Base-by-base conservation (phyloP, 345 rosid species). In the Populus ilicifolia region DNA sequence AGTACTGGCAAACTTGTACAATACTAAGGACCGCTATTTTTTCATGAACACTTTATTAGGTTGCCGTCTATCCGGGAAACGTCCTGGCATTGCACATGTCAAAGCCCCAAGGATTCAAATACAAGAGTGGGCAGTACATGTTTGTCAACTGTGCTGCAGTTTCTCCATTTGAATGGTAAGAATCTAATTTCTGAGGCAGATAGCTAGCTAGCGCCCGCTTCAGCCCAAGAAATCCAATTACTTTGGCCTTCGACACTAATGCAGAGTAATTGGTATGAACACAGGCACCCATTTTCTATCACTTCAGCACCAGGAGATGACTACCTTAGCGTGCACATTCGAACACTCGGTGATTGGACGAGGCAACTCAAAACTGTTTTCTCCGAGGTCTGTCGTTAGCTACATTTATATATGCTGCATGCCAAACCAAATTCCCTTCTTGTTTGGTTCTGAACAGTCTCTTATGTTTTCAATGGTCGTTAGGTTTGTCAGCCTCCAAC, bases 91-190 rank as follows among this genome's bases (percentile, higher is more conserved):
- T 94, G 83, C 90, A 88, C 88, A 87, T 92, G 96, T 90, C 96
- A 18, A 92, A 89, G 83, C 98, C 98, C 23, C 89, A 89, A 35
- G 97, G 97, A 5, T 92, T 94, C 87, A 92, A 83, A 83, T 89
- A 94, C 87, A 92, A 88, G 77, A 92, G 98, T 63, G 98, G 98
- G 72, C 98, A 94, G 62, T 94, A 89, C 92, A 94, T 94, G 95
- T 94, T 94, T 69, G 94, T 94, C 62, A 90, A 92, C 62, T 92
- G 98, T 79, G 67, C 87, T 20, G 94, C 93, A 4, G 97, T 94
- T 64, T 94, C 98, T 38, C 89, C 95, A 3, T 94, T 94, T 41
- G 95, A 93, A 80, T 93, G 97, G 94, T 83, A 72, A 16, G 69
- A 5, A 8, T 65, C 8, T 65, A 16, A n/a, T 69, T 21, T 59